Conservation (phyloP, 805 yeast species). For the Candida railenensis region DNA sequence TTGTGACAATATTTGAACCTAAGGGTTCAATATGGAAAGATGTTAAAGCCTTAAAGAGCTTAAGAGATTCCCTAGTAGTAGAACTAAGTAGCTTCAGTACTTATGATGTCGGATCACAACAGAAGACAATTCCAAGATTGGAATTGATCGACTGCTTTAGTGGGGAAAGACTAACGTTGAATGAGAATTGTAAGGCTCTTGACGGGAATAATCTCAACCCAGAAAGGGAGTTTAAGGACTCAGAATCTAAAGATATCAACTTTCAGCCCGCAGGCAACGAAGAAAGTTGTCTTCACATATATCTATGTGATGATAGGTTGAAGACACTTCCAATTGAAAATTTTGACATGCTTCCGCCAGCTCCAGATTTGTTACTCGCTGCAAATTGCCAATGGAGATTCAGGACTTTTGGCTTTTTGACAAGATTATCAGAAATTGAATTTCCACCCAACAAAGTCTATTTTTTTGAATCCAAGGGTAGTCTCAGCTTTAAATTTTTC, state of each 20-base stretch:
- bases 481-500: conserved; percentile 20
- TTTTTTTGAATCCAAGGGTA: conserved; percentile 10
- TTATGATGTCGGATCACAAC: conserved; percentile 10
- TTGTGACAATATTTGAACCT: conserved; percentile 21
- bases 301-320: conserved; percentile 16
- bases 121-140: conserved; percentile 14
- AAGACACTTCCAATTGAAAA: neutral
- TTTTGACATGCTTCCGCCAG: conserved; percentile 11
- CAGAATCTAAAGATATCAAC: no score
- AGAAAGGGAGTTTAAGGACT: no score
- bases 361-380: conserved; percentile 15
- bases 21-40: conserved; percentile 20
- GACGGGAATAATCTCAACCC: no score
- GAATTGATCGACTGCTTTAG: conserved; percentile 11
- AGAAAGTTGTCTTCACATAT: conserved; percentile 2
- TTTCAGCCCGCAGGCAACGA: neutral
- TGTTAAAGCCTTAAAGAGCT: conserved; percentile 7
- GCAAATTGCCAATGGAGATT: neutral
- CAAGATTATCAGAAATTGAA: neutral
- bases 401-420: conserved; percentile 4
- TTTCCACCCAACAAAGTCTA: conserved; percentile 5
- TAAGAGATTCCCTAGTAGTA: conserved; percentile 16
- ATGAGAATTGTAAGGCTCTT: neutral
- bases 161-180: neutral
- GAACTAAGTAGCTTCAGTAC: conserved; percentile 16